Evolutionary conservation across 441 rosid species (phyloP), one percentile per base, ranked within the genome.

Genomic region (Manihot esculenta): DNA sequence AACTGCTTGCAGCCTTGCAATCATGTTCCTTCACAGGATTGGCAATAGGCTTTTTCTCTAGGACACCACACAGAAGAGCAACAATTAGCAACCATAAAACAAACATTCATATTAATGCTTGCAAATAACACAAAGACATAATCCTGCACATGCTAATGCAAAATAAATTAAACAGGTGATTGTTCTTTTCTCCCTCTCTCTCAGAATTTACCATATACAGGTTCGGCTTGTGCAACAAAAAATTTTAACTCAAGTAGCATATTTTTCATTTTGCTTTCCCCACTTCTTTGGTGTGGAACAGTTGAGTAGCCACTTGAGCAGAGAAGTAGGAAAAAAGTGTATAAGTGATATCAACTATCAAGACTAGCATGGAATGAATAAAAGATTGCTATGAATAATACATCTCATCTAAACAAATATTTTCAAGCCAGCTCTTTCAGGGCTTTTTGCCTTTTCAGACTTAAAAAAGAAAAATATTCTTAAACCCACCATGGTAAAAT

Each of bases 41-140:
- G 57, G 30, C 1, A 26, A 21, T 30, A 68, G 68, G 68, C 24
- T 54, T 62, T 75, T 30, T 50, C 53, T 62, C 72, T 72, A 56
- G 41, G 44, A 18, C 61, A 59, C 18, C n/a, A 35, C 11, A 26
- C 18, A 64, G 12, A 47, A 58, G 45, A 74, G 51, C 54, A 70
- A 72, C 21, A 30, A 60, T n/a, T 24, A 12, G 50, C 26, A 65
- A 64, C 44, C 33, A 26, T 24, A 42, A 57, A 20, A 48, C 3
- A 59, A 47, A 49, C n/a, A 26, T 30, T 50, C 11, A 35, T 21
- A 23, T 56, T 60, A 7, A 44, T 41, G 48, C 33, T 63, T 38
- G 26, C 17, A 23, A 62, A 48, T 24, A 66, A 38, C n/a, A 53
- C 20, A 51, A 38, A 30, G 20, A 38, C 27, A 64, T 24, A 21